phyloP scores from a whole-genome alignment of 441 rosid genomes.

The Hura crepitans region DNA sequence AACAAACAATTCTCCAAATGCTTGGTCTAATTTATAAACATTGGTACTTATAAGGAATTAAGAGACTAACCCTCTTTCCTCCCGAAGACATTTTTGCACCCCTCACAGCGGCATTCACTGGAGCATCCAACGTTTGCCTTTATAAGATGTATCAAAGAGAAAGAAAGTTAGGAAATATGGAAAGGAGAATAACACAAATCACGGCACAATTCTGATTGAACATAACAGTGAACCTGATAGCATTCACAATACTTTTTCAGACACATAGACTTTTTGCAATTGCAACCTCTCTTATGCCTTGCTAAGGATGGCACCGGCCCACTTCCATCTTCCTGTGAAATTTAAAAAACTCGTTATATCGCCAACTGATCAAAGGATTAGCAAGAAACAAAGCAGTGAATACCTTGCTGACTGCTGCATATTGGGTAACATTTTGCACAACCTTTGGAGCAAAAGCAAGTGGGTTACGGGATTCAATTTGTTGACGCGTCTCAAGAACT shows the following conservation, averaged over 20 bases:
- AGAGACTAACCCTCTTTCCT: constrained; percentile 45
- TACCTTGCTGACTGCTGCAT: constrained; percentile 32
- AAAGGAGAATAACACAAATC: neutral
- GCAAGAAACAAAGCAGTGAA: neutral
- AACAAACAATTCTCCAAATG: neutral
- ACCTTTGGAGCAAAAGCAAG: constrained; percentile 68
- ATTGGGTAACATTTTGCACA: constrained; percentile 29
- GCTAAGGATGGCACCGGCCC: constrained; percentile 39
- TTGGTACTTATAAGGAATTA: neutral
- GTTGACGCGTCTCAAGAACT: constrained; percentile 50
- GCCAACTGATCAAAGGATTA: constrained; percentile 9
- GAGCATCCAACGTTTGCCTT: constrained; percentile 74
- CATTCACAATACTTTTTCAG: constrained; percentile 72
- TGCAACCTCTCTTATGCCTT: constrained; percentile 66
- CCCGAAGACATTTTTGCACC: constrained; percentile 54
- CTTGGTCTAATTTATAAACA: neutral
- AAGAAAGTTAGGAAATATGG: constrained; percentile 12
- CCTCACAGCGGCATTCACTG: constrained; percentile 60
- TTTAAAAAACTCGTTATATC: constrained; percentile 20
- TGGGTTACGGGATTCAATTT: constrained; percentile 59
- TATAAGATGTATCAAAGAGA: constrained; percentile 17
- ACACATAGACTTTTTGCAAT: constrained; percentile 69
- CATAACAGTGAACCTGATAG: constrained; percentile 44
- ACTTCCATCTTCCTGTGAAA: constrained; percentile 42
- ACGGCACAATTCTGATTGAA: neutral